A percentile compares a stretch with the other conserved stretches of the same genome.
These are phyloP conservation scores for Colletotrichum nymphaeae DNA, from an alignment of 2,329 filamentous ascomycete species.

Conservation along the genomic window DNA sequence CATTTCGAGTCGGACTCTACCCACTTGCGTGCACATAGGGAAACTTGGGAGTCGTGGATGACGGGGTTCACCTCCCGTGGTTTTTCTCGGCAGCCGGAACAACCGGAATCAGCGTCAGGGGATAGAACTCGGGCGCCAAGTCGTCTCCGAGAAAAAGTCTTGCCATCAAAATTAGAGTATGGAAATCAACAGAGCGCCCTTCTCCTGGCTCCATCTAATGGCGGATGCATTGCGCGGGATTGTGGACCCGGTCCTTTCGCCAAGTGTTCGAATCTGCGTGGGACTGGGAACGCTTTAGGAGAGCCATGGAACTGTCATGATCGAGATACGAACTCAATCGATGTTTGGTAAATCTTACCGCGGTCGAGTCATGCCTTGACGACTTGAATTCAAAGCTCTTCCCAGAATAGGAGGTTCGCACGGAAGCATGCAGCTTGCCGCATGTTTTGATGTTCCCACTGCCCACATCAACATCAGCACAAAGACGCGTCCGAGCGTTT, in stretches of 20 bases:
- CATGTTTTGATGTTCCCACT: background rate
- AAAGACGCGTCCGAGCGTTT: constrained; percentile 21
- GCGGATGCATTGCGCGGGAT: background rate
- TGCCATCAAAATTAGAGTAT: constrained; percentile 14
- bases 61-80: background rate
- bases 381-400: background rate
- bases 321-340: background rate
- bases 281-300: background rate
- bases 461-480: constrained; percentile 14
- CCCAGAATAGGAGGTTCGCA: constrained; percentile 8
- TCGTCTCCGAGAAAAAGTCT: background rate
- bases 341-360: background rate
- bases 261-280: background rate
- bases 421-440: background rate
- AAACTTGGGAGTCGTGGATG: background rate
- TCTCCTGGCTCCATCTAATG: background rate
- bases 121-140: constrained; percentile 3
- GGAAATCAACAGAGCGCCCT: constrained; percentile 7
- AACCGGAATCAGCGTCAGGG: constrained; percentile 20
- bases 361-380: constrained; percentile 14
- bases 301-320: background rate
- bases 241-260: background rate
- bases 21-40: constrained; percentile 9
- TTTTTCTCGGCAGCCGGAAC: constrained; percentile 33
- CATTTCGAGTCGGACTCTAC: background rate